A percentile compares a stretch with the other conserved stretches of the same genome.
phyloP scores from a whole-genome alignment of 352 stramenopile genomes.

The Pythium oligandrum region DNA sequence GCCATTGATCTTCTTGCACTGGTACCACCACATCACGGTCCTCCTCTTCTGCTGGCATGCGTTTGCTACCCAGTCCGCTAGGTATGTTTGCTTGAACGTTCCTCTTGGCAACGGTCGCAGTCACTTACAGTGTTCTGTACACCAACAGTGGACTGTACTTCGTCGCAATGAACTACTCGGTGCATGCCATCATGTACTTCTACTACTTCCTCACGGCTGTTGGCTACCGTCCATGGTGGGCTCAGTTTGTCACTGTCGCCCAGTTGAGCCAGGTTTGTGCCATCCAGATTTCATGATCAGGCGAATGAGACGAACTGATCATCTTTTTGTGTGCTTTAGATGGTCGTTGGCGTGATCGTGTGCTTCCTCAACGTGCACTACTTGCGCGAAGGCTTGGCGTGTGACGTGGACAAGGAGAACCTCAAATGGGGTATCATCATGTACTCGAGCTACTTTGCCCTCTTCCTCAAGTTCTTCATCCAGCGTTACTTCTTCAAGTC shows the following conservation, averaged over 20 bases:
- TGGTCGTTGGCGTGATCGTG: slow-evolving; percentile 71
- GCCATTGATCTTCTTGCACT: slow-evolving; percentile 96
- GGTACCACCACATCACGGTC: slow-evolving; percentile 98
- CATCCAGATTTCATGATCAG: neutral
- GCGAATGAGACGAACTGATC: slow-evolving; percentile 8
- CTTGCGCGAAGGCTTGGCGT: slow-evolving; percentile 58
- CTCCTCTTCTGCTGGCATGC: slow-evolving; percentile 97
- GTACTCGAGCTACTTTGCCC: slow-evolving; percentile 93
- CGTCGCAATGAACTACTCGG: slow-evolving; percentile 97
- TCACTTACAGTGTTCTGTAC: neutral
- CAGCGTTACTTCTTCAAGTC: slow-evolving; percentile 76
- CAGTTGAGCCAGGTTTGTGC: slow-evolving; percentile 86
- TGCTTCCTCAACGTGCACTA: slow-evolving; percentile 77
- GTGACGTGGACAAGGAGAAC: slow-evolving; percentile 79
- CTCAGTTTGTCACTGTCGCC: slow-evolving; percentile 83
- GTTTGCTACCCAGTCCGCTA: slow-evolving; percentile 89
- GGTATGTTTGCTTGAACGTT: slow-evolving; percentile 23
- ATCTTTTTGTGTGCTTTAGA: slow-evolving; percentile 19
- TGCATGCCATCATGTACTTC: slow-evolving; percentile 97
- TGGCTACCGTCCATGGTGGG: slow-evolving; percentile 70
- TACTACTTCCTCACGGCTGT: slow-evolving; percentile 93
- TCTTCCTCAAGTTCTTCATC: slow-evolving; percentile 92
- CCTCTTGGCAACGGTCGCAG: neutral
- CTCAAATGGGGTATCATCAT: slow-evolving; percentile 90
- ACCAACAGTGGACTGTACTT: slow-evolving; percentile 91